These are phyloP conservation scores for Xylariales sp. DNA, from an alignment of 2,329 filamentous ascomycete species.

Conservation along the genomic window DNA sequence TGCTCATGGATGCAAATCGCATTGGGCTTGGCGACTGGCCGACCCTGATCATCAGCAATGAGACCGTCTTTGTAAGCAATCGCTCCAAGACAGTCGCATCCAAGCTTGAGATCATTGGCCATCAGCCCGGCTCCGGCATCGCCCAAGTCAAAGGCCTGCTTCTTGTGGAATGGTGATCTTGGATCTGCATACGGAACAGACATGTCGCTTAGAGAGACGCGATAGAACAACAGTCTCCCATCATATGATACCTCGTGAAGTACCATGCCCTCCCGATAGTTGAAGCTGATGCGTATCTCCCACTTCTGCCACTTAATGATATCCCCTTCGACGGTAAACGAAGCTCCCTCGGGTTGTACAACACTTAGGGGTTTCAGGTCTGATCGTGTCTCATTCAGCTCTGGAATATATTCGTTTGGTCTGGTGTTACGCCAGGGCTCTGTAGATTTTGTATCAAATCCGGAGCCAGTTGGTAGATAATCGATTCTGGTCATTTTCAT, in stretches of 20 bases:
- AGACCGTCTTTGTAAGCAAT: slow-evolving; percentile 55
- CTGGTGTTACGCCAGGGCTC: not conserved
- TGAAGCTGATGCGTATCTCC: slow-evolving; percentile 60
- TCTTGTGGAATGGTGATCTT: slow-evolving; percentile 57
- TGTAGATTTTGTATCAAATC: slow-evolving; percentile 1
- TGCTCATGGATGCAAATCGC: slow-evolving; percentile 67
- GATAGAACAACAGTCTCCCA: slow-evolving; percentile 53
- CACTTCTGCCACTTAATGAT: slow-evolving; percentile 37
- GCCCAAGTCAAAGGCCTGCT: slow-evolving; percentile 66
- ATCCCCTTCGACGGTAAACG: slow-evolving; percentile 26
- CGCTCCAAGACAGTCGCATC: slow-evolving; percentile 64
- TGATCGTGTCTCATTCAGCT: slow-evolving; percentile 16
- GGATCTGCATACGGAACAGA: slow-evolving; percentile 60
- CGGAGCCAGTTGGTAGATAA: slow-evolving; percentile 1
- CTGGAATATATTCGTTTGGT: slow-evolving; percentile 4
- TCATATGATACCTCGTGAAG: slow-evolving; percentile 60
- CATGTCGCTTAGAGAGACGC: slow-evolving; percentile 58
- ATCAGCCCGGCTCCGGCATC: slow-evolving; percentile 60
- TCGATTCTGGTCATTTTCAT: slow-evolving; percentile 5
- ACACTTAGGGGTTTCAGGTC: slow-evolving; percentile 68
- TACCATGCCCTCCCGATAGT: slow-evolving; percentile 56
- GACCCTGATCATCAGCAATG: slow-evolving; percentile 48
- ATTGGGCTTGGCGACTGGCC: slow-evolving; percentile 49
- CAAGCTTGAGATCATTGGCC: slow-evolving; percentile 62
- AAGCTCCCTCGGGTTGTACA: slow-evolving; percentile 48